phyloP scores from a whole-genome alignment of 78 protist genomes.

The Dictyostelium citrinum region DNA sequence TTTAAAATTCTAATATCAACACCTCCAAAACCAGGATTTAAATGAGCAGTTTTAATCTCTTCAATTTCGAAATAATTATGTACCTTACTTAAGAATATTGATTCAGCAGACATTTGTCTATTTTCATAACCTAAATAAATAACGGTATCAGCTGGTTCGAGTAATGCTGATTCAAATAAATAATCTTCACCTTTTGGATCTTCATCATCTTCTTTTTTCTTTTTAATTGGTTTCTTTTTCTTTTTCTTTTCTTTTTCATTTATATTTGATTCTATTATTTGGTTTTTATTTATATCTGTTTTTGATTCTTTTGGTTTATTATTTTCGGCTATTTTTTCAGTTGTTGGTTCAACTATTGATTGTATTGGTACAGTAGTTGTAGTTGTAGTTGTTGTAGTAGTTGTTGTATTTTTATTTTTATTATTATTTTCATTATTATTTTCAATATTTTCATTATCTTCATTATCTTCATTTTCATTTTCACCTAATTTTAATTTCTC shows the following conservation, averaged over 20 bases:
- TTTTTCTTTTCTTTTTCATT: background rate
- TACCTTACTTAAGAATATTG: constrained; percentile 32
- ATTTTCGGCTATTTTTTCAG: background rate
- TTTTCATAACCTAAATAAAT: constrained; percentile 66
- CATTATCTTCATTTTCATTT: background rate
- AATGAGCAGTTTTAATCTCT: constrained; percentile 18
- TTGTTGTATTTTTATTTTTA: background rate
- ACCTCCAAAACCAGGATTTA: constrained; percentile 47
- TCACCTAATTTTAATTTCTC: background rate
- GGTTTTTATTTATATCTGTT: background rate
- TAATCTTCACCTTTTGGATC: background rate
- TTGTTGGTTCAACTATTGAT: background rate
- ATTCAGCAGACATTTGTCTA: constrained; percentile 61
- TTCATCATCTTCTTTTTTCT: constrained; percentile 15
- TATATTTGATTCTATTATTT: background rate
- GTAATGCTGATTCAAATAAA: background rate
- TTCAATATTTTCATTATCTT: background rate
- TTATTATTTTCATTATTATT: too few species aligned
- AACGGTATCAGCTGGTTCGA: constrained; percentile 35
- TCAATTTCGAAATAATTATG: constrained; percentile 22
- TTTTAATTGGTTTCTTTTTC: background rate
- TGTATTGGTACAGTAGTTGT: background rate
- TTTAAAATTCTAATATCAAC: constrained; percentile 47
- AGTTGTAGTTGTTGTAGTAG: background rate
- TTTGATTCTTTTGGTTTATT: background rate